Percentiles rank a stretch among this genome's conserved stretches.
phyloP scores from a whole-genome alignment of 2,329 filamentous ascomycete genomes.

The Pseudogymnoascus sp. region DNA sequence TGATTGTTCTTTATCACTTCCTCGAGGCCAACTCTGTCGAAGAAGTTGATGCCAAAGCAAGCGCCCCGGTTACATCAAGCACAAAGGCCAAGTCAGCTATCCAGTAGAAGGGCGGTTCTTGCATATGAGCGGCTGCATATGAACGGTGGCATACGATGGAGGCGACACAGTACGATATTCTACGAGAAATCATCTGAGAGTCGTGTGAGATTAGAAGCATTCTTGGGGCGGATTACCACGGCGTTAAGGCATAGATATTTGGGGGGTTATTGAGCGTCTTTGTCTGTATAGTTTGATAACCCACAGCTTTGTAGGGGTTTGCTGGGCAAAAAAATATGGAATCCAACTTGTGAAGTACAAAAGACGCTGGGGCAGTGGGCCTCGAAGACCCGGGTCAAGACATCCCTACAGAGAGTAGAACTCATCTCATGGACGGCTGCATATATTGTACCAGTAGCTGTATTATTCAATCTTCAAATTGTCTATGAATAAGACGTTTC shows the following conservation, averaged over 20 bases:
- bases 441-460: conserved; percentile 5
- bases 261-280: not conserved
- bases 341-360: not conserved
- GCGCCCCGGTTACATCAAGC: conserved; percentile 14
- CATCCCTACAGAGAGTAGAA: not conserved
- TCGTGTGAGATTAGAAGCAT: not conserved
- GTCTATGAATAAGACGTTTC: not conserved
- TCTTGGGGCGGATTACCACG: not conserved
- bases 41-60: conserved; percentile 26
- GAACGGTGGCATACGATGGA: not conserved
- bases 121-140: not conserved
- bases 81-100: conserved; percentile 16
- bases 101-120: not conserved
- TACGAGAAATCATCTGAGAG: not conserved
- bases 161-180: not conserved
- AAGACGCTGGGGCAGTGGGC: not conserved
- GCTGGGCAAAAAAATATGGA: not conserved
- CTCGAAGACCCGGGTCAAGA: not conserved
- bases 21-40: conserved; percentile 84
- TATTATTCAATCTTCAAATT: conserved; percentile 5
- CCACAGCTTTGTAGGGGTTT: conserved; percentile 1
- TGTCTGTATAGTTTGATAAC: not conserved
- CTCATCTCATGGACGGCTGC: not conserved
- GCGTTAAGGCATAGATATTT: not conserved
- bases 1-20: conserved; percentile 94